Evolutionary conservation across 345 rosid genomes (phyloP), one percentile per base, ranked within the genome.

Genomic region (Corchorus olitorius): DNA sequence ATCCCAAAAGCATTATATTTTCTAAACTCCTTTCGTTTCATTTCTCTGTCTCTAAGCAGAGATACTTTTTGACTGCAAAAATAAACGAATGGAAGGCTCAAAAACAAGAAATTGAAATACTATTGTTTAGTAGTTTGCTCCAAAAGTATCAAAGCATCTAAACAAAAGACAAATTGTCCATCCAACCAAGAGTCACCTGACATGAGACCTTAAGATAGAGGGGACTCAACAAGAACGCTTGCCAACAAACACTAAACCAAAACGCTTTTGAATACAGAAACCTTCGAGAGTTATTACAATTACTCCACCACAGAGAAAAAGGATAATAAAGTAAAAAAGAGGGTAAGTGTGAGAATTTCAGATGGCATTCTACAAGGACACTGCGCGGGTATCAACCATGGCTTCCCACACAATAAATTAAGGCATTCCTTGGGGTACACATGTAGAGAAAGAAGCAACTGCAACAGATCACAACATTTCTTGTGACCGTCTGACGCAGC

Each of bases 401-500:
- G 17, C 60, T 56, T 37, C 67, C 39, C 61, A 74, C 77, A 62
- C 35, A 53, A 75, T 8, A 65, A 75, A 75, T 75, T 35, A 75
- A 75, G 43, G 70, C 20, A 65, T 65, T 66, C 49, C 14, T 8
- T 50, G 72, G 54, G 54, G 72, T 54, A 45, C 61, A 65, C 48
- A 52, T 39, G 65, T 46, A 16, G 20, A 27, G 76, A 60, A 60
- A 46, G 58, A 46, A 59, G 67, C 15, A 0, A 8, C 43, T 10
- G 33, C 34, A 22, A 27, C 22, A 59, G 43, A 73, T 85, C 82
- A 89, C 70, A 86, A 69, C 88, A 86, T 86, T 81, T 91, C 91
- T 81, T 91, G 95, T 45, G 95, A 89, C 75, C 78, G 80, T 75
- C 92, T 87, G 71, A 91, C 87, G 35, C 92, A 91, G 60, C 91